Base-by-base conservation (phyloP, 148 eudicot genomes). In the Vaccinium myrtillus region DNA sequence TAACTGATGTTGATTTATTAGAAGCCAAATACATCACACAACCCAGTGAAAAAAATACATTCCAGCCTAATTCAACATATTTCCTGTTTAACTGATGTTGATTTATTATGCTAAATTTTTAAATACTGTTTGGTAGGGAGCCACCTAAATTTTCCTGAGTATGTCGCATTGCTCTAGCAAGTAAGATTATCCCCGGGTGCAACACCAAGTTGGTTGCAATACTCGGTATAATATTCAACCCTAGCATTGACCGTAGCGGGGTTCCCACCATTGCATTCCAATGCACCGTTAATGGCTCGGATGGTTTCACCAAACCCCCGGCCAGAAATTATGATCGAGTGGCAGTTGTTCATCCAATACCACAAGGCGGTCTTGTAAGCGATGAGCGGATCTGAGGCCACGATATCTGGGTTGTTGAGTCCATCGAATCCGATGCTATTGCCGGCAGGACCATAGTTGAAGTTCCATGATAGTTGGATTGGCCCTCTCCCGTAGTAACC, bases 401-500 rank as follows among this genome's bases (percentile, higher is more conserved):
- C 95, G 0, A 56, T 91, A 25, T 91, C 92, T 0, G 98, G 98
- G 46, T 87, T 55, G 74, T 23, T 79, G 6, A 84, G 79, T 12
- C 95, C 95, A 67, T 92, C 89, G 8, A 92, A 92, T 0, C 77
- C 76, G 4, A 91, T 65, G 51, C 83, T 77, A 0, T 77, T n/a
- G 27, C 96, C 96, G 0, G 94, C 94, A 0, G 90, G 77, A 0
- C 87, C 93, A 73, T 93, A 93, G 84, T 93, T 93, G 90, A 83
- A 90, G 89, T 92, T 93, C 90, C 90, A 90, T 54, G 93, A 63
- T 5, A 92, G 80, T 79, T 93, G 96, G 69, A 93, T 83, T 0
- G 96, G 96, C 13, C 93, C 96, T 86, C 94, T 82, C 2, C 94
- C 96, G 81, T 89, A 90, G 89, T 93, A 93, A 27, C 73, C 82